phyloP scores from a whole-genome alignment of 257 asterid species.

The Solanum commersonii region DNA sequence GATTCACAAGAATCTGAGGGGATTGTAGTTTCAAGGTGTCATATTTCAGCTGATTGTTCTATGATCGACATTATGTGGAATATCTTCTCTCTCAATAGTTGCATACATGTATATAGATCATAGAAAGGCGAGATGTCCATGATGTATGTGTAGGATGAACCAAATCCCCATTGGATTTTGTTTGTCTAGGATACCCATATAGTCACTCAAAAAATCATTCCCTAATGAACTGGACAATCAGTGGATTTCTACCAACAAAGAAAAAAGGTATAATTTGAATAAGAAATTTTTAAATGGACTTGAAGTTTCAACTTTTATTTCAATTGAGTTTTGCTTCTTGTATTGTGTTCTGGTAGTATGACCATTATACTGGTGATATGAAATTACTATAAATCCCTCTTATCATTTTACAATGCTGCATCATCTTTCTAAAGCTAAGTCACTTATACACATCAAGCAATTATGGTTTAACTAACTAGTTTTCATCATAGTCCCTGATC shows the following conservation, averaged over 20 bases:
- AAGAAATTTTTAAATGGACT: not conserved
- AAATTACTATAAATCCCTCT: not conserved
- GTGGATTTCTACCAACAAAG: not conserved
- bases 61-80: not conserved
- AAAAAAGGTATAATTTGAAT: not conserved
- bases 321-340: not conserved
- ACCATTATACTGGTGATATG: not conserved
- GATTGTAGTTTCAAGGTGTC: not conserved
- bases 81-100: not conserved
- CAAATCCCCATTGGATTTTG: not conserved
- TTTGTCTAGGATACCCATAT: not conserved
- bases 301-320: not conserved
- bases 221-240: not conserved
- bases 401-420: not conserved
- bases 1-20: not conserved
- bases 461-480: not conserved
- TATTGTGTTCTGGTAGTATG: not conserved
- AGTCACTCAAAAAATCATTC: not conserved
- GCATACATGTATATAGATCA: not conserved
- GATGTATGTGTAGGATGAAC: not conserved
- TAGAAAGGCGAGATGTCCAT: not conserved
- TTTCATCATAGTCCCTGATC: not conserved
- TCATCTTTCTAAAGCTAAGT: not conserved
- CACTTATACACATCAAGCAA: not conserved
- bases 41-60: not conserved